Base-by-base conservation (phyloP, 306 rosid genomes). In the Pyrus bretschneideri region DNA sequence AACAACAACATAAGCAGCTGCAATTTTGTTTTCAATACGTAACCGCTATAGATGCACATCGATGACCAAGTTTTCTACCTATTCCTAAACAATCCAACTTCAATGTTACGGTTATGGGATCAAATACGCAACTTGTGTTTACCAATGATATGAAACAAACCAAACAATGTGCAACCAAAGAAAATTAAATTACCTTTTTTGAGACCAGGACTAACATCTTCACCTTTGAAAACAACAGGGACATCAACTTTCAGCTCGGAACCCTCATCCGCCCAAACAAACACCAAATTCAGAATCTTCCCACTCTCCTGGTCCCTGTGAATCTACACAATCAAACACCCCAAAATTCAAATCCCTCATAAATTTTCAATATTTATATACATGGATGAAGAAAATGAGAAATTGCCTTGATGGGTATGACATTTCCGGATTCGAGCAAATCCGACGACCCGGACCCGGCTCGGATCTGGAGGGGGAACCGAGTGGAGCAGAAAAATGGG, bases 241-340 rank as follows among this genome's bases (percentile, higher is more conserved):
- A 94, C 95, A 57, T 94, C 92, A 51, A 92, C 93, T 84, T 86
- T 94, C 87, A 92, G 82, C 17, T 92, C 82, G 59, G 85, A 76
- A 14, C 98, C 97, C 11, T 92, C 93, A 4, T 94, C 96, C 21
- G 96, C 98, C 98, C 98, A 94, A 70, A 87, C 98, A 82, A 94
- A 87, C 83, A 90, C 96, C 85, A 94, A 75, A 82, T 94, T 94
- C 71, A 92, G 81, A 52, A 94, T 85, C 72, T 76, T 81, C 61
- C 96, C 96, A 76, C 88, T 90, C 78, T 84, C 93, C 80, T 81
- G 66, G 25, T 91, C 88, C 84, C 85, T 86, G 30, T 94, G 96
- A 85, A 92, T 84, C 97, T 94, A 78, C 63, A 76, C 27, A 63
- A 72, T 31, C 9, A 72, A 49, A 42, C 15, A n/a, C 13, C 45